phyloP scores from a whole-genome alignment of 805 yeast genomes.

The Candida nanaspora region DNA sequence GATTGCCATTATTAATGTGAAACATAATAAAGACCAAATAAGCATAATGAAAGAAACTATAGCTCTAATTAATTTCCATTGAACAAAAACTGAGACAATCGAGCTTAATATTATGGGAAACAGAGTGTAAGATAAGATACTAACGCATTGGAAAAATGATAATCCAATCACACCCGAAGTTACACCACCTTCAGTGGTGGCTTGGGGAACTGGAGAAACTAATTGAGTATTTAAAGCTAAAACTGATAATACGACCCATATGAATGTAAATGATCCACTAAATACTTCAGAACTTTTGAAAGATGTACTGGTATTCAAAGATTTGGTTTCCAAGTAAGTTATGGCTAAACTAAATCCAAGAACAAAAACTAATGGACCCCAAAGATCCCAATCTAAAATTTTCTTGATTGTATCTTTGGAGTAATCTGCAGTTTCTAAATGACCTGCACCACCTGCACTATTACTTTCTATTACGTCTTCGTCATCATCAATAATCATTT shows the following conservation, averaged over 20 bases:
- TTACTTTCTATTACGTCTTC: conserved; percentile 13
- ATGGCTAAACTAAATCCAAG: conserved; percentile 40
- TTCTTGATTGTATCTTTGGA: conserved; percentile 26
- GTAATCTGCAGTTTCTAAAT: conserved; percentile 20
- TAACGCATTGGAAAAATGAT: conserved; percentile 47
- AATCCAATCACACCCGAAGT: conserved; percentile 31
- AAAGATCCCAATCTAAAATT: conserved; percentile 51
- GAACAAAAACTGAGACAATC: conserved; percentile 34
- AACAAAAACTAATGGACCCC: conserved; percentile 54
- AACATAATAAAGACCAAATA: conserved; percentile 47
- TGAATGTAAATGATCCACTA: conserved; percentile 45
- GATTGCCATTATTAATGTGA: conserved; percentile 43
- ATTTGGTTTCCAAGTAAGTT: conserved; percentile 33
- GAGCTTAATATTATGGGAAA: conserved; percentile 49
- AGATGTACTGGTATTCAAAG: conserved; percentile 15
- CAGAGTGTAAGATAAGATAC: conserved; percentile 49
- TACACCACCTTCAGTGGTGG: conserved; percentile 17
- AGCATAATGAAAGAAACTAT: conserved; percentile 33
- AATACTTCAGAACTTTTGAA: conserved; percentile 39
- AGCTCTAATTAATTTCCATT: conserved; percentile 36
- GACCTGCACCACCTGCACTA: conserved; percentile 2
- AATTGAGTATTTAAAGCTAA: conserved; percentile 48
- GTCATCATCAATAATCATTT: conserved; percentile 9
- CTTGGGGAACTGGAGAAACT: conserved; percentile 38
- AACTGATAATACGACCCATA: conserved; percentile 42